A percentile compares a stretch with the other conserved stretches of the same genome.
These are phyloP conservation scores for Cladosporium sp. DNA, from an alignment of 2,329 filamentous ascomycete species.

Conservation along the genomic window DNA sequence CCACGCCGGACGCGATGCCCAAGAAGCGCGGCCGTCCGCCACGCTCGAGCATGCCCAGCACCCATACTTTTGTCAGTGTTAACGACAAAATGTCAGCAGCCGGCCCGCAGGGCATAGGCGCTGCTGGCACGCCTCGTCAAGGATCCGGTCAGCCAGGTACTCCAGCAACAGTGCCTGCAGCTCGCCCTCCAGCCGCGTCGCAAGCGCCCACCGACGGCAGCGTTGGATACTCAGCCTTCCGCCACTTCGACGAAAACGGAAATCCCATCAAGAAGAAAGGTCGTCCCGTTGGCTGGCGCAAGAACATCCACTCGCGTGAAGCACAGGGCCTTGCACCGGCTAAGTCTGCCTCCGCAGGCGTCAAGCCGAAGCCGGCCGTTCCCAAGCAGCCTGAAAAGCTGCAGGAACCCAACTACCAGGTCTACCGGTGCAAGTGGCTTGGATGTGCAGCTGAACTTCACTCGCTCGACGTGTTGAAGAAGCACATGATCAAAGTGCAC, in stretches of 20 bases:
- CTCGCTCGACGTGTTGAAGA: conserved; percentile 53
- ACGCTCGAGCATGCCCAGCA: conserved; percentile 25
- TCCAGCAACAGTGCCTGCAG: neutral
- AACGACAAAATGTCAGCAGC: neutral
- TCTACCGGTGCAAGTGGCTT: conserved; percentile 55
- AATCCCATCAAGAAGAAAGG: conserved; percentile 39
- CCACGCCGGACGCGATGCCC: conserved; percentile 4
- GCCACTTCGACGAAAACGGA: conserved; percentile 27
- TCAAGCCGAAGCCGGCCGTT: conserved; percentile 11
- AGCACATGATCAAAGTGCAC: conserved; percentile 54
- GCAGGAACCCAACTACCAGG: conserved; percentile 32
- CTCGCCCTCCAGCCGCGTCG: neutral
- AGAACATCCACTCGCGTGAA: conserved; percentile 38
- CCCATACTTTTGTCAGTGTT: conserved; percentile 2
- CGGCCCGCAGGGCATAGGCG: neutral
- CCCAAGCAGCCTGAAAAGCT: neutral
- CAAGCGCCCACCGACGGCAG: conserved; percentile 13
- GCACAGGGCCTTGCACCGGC: conserved; percentile 23
- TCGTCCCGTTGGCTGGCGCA: conserved; percentile 46
- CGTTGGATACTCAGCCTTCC: conserved; percentile 40
- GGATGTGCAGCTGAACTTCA: conserved; percentile 53
- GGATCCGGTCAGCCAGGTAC: neutral
- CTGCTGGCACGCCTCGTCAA: conserved; percentile 2
- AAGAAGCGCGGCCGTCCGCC: conserved; percentile 31
- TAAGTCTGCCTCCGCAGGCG: conserved; percentile 8